phyloP scores from a whole-genome alignment of 768 basidiomycete genomes.

The Rhodotorula sphaerocarpa region DNA sequence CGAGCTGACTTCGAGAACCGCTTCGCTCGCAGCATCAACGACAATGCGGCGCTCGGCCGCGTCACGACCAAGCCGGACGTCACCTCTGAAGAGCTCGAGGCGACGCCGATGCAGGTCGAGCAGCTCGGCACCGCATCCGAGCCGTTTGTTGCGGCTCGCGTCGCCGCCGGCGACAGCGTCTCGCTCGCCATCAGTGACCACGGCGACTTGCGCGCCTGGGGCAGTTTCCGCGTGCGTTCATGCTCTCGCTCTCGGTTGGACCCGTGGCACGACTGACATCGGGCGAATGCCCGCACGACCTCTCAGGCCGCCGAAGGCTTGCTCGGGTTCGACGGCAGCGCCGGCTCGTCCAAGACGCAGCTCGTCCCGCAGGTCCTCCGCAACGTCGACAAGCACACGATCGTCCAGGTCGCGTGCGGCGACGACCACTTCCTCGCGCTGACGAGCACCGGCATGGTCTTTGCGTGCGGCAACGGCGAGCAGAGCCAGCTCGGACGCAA shows the following conservation, averaged over 20 bases:
- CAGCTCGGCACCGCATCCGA: slow-evolving; percentile 44
- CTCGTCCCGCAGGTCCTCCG: slow-evolving; percentile 50
- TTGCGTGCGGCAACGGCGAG: slow-evolving; percentile 83
- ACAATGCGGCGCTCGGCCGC: slow-evolving; percentile 46
- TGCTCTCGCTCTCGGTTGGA: background rate
- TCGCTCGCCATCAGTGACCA: slow-evolving; percentile 71
- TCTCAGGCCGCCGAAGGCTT: slow-evolving; percentile 58
- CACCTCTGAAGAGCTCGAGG: slow-evolving; percentile 45
- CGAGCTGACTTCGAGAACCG: too few species aligned
- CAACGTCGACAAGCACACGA: slow-evolving; percentile 46
- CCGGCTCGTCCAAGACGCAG: slow-evolving; percentile 58
- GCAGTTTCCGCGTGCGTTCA: slow-evolving; percentile 66
- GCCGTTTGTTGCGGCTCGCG: slow-evolving; percentile 70
- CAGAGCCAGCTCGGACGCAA: slow-evolving; percentile 85
- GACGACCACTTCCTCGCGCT: slow-evolving; percentile 82
- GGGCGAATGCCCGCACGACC: too few species aligned
- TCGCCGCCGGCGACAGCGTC: slow-evolving; percentile 79
- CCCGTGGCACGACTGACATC: too few species aligned
- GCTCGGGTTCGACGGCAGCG: slow-evolving; percentile 59
- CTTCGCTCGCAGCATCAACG: slow-evolving; percentile 44
- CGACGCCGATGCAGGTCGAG: slow-evolving; percentile 41
- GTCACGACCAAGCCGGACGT: slow-evolving; percentile 40
- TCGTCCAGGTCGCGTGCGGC: slow-evolving; percentile 67
- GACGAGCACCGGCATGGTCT: slow-evolving; percentile 77
- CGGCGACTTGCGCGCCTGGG: slow-evolving; percentile 81